Base-by-base conservation (phyloP, 1,139 yeast species). In the Blastobotrys aristatus region DNA sequence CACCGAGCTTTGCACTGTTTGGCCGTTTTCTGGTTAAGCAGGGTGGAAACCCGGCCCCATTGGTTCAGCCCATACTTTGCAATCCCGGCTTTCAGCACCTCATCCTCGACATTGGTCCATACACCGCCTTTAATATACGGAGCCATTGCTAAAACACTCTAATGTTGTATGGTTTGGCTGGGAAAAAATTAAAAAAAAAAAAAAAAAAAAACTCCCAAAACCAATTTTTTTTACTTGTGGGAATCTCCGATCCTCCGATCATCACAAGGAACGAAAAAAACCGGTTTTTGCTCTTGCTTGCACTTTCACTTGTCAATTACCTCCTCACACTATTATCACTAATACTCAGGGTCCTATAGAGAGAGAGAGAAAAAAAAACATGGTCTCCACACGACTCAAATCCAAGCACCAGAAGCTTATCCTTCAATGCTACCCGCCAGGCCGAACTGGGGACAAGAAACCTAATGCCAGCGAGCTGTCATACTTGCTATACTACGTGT, bases 31-130 rank as follows among this genome's bases (percentile, higher is more conserved):
- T 84, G 81, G 13, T 89, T 84, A 35, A 92, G 69, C 47, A 92
- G 71, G 0, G 97, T 88, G 2, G 96, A 86, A 3, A 92, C 94
- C 45, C 97, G 77, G 6, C 92, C 79, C 98, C 98, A 92, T 61
- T 92, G 96, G 56, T 86, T 89, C 20, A 89, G 71, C 0, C 98
- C 98, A 64, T 92, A 92, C 62, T 92, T 92, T 42, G 94, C 79
- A 2, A 92, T 85, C 1, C 97, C 96, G 0, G 96, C 96, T 57
- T 84, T 82, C 44, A 92, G 71, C 42, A 90, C 84, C 63, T 87
- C 92, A 66, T 90, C 97, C 60, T 90, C 97, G 7, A 85, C 80
- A 61, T 86, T 83, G 2, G 95, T 82, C 97, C 97, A 90, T 1
- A 80, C 82, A 35, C 95, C 96, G 38, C 95, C 96, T 62, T 83